These are phyloP conservation scores for Dictyostelium capitatum DNA, from an alignment of 78 protist genomes.

Conservation along the genomic window DNA sequence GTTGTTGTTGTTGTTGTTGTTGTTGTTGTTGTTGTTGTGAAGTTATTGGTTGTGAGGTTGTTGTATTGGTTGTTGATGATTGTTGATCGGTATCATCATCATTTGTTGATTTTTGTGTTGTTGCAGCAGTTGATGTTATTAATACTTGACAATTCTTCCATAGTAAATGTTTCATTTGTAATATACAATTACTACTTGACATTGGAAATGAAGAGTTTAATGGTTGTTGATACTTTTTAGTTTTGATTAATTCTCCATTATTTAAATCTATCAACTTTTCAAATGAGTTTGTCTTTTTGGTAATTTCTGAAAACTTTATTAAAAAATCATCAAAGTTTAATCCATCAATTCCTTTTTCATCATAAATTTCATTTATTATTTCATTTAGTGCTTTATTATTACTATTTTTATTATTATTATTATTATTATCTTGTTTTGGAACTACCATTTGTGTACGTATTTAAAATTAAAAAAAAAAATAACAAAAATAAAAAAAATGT, in stretches of 20 bases:
- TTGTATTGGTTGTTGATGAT: too few species aligned
- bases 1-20: background rate
- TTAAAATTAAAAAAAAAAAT: too few species aligned
- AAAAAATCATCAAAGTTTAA: background rate
- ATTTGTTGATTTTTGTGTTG: background rate
- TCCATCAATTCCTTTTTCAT: conserved; percentile 20
- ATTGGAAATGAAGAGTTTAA: conserved; percentile 2
- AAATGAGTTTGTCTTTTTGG: conserved; percentile 3
- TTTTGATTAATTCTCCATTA: background rate
- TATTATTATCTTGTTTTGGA: too few species aligned
- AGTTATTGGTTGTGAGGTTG: background rate
- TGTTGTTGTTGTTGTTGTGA: background rate
- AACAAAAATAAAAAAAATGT: too few species aligned
- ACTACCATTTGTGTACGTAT: too few species aligned
- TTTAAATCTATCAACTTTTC: background rate
- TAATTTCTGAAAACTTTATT: background rate
- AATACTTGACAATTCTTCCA: conserved; percentile 23
- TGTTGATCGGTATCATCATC: background rate
- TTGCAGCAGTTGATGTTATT: too few species aligned
- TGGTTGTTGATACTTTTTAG: background rate
- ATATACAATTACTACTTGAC: background rate
- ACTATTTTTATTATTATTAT: too few species aligned
- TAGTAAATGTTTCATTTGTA: conserved; percentile 15
- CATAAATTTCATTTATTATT: conserved; percentile 1
- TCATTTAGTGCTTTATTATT: background rate